Conservation (phyloP, 805 yeast species). For the Maudiozyma barnettii region DNA sequence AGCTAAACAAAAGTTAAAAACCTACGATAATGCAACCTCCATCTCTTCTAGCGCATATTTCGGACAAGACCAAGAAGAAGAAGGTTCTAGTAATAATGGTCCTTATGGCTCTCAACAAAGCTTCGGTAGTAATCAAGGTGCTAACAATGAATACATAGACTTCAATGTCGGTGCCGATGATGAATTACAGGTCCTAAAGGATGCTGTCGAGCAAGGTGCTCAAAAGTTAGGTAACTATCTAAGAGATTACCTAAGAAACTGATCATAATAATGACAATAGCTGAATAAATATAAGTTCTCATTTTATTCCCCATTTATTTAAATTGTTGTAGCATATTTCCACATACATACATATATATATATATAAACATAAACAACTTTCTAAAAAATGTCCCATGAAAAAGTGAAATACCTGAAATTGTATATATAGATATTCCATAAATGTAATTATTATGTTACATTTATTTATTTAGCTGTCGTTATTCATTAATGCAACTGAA, state of each 20-base stretch:
- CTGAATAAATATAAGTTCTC: background rate
- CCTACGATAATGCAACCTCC: constrained; percentile 77
- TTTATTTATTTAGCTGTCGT: no score
- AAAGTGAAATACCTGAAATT: no score
- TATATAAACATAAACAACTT: no score
- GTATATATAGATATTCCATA: no score
- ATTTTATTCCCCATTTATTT: constrained; percentile 4
- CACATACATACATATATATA: no score
- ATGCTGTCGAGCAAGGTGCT: constrained; percentile 90
- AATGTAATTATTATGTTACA: no score
- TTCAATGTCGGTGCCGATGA: constrained; percentile 74
- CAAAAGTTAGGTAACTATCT: constrained; percentile 74
- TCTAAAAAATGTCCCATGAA: no score
- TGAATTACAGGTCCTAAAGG: constrained; percentile 80
- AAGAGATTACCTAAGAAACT: constrained; percentile 66
- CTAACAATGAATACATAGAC: constrained; percentile 46
- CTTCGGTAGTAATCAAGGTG: constrained; percentile 13
- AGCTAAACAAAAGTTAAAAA: constrained; percentile 70
- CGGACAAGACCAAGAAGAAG: constrained; percentile 64
- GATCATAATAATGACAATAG: no score
- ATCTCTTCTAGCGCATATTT: constrained; percentile 90
- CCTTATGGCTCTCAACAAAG: constrained; percentile 15
- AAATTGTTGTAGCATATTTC: background rate
- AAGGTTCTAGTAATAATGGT: constrained; percentile 13
- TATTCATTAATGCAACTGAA: no score